A percentile compares a stretch with the other conserved stretches of the same genome.
These are phyloP conservation scores for Ilex aquifolium DNA, from an alignment of 257 asterid species.

Conservation along the genomic window DNA sequence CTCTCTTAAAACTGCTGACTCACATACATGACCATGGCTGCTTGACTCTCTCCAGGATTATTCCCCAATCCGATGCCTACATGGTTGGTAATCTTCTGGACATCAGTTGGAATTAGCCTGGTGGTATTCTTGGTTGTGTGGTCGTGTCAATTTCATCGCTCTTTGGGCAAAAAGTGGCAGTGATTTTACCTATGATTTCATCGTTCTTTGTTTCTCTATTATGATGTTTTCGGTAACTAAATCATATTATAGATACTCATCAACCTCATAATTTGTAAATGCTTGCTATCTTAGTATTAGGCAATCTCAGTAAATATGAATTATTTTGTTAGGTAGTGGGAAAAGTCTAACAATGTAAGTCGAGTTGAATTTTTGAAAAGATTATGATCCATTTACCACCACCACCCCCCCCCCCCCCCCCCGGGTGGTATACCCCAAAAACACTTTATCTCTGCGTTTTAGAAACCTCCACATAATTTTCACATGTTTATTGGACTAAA, in stretches of 20 bases:
- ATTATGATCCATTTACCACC: too few species aligned
- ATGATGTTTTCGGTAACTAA: conserved; percentile 9
- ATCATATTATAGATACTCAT: conserved; percentile 43
- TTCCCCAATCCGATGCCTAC: conserved; percentile 76
- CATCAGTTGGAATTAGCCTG: conserved; percentile 46
- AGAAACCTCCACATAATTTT: too few species aligned
- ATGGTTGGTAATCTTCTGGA: conserved; percentile 79
- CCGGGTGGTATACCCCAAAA: too few species aligned
- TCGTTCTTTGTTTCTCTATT: conserved; percentile 28
- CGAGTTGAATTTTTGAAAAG: too few species aligned
- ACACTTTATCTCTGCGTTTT: too few species aligned
- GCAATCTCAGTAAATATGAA: too few species aligned
- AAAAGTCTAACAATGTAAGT: too few species aligned
- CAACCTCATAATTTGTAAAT: conserved; percentile 34
- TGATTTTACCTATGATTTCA: conserved; percentile 22
- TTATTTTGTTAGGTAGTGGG: background rate
- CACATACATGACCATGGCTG: background rate
- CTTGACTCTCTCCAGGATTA: conserved; percentile 37
- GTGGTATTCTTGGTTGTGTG: conserved; percentile 53
- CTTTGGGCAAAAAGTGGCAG: conserved; percentile 54
- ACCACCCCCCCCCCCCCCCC: too few species aligned
- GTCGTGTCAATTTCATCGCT: conserved; percentile 74
- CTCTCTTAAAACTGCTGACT: background rate
- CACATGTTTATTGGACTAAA: too few species aligned
- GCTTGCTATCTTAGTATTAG: conserved; percentile 3